Base-by-base conservation (phyloP, 768 basidiomycete species). In the Crepidotus variabilis region DNA sequence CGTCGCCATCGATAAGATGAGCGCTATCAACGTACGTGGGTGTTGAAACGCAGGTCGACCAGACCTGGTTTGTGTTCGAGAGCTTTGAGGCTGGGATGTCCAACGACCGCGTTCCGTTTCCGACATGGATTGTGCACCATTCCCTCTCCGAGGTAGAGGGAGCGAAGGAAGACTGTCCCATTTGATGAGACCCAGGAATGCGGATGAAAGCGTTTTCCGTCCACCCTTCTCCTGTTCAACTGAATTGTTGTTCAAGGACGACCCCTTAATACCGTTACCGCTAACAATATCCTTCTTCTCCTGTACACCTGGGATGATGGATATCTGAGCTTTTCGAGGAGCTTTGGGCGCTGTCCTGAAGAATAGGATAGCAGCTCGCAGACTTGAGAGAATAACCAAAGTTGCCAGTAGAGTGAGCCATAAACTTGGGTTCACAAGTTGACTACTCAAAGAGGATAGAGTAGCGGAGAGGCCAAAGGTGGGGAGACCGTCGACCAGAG, bases 21-120 rank as follows among this genome's bases (percentile, higher is more conserved):
- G 32, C n/a, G 36, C 14, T 16, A 43, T 23, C 36, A 43, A 71
- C 71, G 58, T 66, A 73, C 72, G 50, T 52, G 71, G 72, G 45
- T 61, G 67, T 20, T 69, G 68, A 50, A 72, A 73, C 18, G 66
- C 67, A 39, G 68, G 70, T 10, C 70, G 66, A 36, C 59, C 50
- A 51, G 63, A 64, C 55, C 68, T 61, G 39, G 57, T 59, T 24
- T 57, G 63, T 49, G 60, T 54, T 34, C 60, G 58, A 22, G 60
- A 62, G 35, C 61, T 56, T 22, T 39, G 54, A 20, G 49, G 33
- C 51, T 55, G 61, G 46, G 57, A 43, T 13, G 48, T 32, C 34
- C 55, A 48, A 46, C 53, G 50, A 49, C 56, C 57, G 14, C 54
- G 51, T 34, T 52, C 50, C 6, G 55, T 28, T 48, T 63, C 58